Evolutionary conservation across 108 stramenopile species (phyloP).

Genomic region (Cyclostephanos invisitatus): DNA sequence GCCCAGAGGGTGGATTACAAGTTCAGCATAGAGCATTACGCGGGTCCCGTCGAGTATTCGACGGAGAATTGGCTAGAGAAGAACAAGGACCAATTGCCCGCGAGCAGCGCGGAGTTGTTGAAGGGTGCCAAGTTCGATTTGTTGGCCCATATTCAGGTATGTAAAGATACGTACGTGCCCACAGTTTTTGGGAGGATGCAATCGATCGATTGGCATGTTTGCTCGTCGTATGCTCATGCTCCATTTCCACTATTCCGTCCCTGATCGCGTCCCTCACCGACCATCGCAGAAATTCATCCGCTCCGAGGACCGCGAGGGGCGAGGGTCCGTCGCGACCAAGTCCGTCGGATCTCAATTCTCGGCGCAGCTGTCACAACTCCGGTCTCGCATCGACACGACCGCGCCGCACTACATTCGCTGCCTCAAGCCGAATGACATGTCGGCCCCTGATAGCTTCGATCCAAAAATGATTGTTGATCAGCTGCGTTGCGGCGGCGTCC

Average conservation of each 20-base stretch:
- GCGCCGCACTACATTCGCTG: conserved; percentile 92
- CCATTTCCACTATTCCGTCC: background rate
- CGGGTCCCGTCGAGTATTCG: conserved; percentile 87
- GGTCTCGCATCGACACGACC: conserved; percentile 79
- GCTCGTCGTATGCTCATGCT: background rate
- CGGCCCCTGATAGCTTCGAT: conserved; percentile 80
- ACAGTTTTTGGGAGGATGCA: no score
- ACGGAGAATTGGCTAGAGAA: conserved; percentile 87
- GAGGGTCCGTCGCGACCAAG: conserved; percentile 79
- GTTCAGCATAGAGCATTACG: conserved; percentile 91
- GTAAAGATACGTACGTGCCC: background rate
- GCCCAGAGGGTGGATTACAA: conserved; percentile 71
- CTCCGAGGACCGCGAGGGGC: conserved; percentile 69
- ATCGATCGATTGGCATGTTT: background rate
- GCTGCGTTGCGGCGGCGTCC: conserved; percentile 92
- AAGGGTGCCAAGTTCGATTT: conserved; percentile 68
- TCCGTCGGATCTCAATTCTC: conserved; percentile 84
- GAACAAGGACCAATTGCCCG: conserved; percentile 88
- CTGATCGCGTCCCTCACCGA: background rate
- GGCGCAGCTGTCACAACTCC: conserved; percentile 81
- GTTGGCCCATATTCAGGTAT: conserved; percentile 51
- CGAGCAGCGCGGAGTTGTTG: conserved; percentile 69
- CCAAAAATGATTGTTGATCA: conserved; percentile 89
- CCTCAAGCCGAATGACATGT: conserved; percentile 90
- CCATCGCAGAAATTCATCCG: conserved; percentile 52